Evolutionary conservation across 495 filamentous ascomycete genomes (phyloP).

Genomic region (Letharia columbiana): DNA sequence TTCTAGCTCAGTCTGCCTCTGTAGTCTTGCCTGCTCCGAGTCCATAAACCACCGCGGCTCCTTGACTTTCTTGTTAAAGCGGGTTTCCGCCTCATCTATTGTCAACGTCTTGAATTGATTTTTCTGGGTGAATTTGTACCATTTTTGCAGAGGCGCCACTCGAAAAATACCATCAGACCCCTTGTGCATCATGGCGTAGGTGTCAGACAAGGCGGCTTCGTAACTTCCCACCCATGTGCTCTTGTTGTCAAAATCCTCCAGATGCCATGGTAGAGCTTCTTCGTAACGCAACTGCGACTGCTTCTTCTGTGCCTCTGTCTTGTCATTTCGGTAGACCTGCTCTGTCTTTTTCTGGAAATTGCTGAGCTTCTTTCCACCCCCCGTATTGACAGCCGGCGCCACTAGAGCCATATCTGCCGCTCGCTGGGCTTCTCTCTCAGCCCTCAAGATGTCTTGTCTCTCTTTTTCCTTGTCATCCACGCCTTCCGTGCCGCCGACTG

Average conservation of each 20-base stretch:
- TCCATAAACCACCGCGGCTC: slow-evolving; percentile 75
- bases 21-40: slow-evolving; percentile 42
- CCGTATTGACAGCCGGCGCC: slow-evolving; percentile 57
- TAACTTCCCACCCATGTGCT: slow-evolving; percentile 89
- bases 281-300: slow-evolving; percentile 78
- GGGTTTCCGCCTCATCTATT: slow-evolving; percentile 76
- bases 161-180: slow-evolving; percentile 55
- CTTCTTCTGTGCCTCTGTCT: slow-evolving; percentile 75
- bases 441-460: slow-evolving; percentile 57
- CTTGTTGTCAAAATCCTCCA: slow-evolving; percentile 92
- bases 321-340: slow-evolving; percentile 64
- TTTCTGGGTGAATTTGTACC: slow-evolving; percentile 84
- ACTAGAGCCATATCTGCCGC: slow-evolving; percentile 82
- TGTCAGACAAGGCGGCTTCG: slow-evolving; percentile 72
- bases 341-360: slow-evolving; percentile 56
- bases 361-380: slow-evolving; percentile 51
- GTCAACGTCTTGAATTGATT: slow-evolving; percentile 71
- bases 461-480: slow-evolving; percentile 62
- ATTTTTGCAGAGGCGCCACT: slow-evolving; percentile 87
- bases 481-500: slow-evolving; percentile 34
- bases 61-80: slow-evolving; percentile 64
- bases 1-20: slow-evolving; percentile 42
- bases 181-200: slow-evolving; percentile 64
- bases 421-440: slow-evolving; percentile 70
- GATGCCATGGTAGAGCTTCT: slow-evolving; percentile 88